Conservation (phyloP, 1,139 yeast genomes). For the Geotrichum armillariae region DNA sequence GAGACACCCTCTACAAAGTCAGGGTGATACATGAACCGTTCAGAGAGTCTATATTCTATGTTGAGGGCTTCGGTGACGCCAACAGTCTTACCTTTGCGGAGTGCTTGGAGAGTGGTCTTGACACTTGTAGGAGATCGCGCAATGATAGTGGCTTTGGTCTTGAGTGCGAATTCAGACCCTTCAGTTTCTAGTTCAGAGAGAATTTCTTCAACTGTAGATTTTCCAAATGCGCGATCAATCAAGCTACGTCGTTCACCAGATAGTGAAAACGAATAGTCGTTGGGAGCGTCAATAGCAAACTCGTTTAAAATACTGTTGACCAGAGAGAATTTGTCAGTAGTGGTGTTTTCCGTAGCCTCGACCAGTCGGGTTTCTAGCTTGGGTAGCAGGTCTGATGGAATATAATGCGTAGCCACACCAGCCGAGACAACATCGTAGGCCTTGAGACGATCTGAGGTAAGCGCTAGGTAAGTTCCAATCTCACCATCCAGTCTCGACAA, state of each 20-base stretch:
- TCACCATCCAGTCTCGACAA: constrained; percentile 80
- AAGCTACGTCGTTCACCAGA: constrained; percentile 56
- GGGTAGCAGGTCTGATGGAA: constrained; percentile 62
- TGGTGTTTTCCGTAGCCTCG: constrained; percentile 39
- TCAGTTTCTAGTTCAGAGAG: constrained; percentile 55
- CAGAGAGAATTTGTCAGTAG: constrained; percentile 45
- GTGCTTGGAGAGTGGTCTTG: constrained; percentile 67
- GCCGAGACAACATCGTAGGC: constrained; percentile 80
- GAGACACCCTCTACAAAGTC: constrained; percentile 77
- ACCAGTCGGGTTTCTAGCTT: constrained; percentile 65
- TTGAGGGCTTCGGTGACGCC: constrained; percentile 67
- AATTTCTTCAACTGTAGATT: constrained; percentile 60
- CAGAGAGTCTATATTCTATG: constrained; percentile 75
- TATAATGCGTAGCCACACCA: constrained; percentile 91
- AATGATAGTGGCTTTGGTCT: constrained; percentile 55
- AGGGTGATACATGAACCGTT: constrained; percentile 65
- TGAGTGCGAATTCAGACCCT: constrained; percentile 66
- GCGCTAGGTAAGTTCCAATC: constrained; percentile 80
- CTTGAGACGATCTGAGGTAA: constrained; percentile 75
- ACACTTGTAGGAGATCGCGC: constrained; percentile 75
- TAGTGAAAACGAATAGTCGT: constrained; percentile 59
- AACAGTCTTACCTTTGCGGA: constrained; percentile 60
- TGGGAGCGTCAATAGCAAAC: constrained; percentile 69
- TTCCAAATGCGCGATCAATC: constrained; percentile 68
- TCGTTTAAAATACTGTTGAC: constrained; percentile 77